A percentile compares a stretch with the other conserved stretches of the same genome.
Evolutionary conservation across 192 early-diverging fungal species (phyloP).

Genomic region (Mortierella hygrophila): DNA sequence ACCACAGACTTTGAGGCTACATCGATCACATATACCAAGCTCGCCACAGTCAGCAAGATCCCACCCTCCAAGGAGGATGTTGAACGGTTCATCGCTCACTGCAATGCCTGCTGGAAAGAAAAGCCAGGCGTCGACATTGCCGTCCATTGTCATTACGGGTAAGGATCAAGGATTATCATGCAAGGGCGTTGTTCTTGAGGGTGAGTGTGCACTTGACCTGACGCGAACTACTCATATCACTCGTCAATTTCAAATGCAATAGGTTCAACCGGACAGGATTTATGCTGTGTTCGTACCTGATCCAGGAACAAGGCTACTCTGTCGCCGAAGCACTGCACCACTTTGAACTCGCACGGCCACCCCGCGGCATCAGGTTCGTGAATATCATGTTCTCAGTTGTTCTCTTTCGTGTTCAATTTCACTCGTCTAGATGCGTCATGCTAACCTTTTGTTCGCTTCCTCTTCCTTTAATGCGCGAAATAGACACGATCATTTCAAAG

Average conservation of each 20-base stretch:
- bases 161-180: neutral
- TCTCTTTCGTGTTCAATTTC: neutral
- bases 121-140: constrained; percentile 66
- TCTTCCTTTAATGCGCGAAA: neutral
- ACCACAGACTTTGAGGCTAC: constrained; percentile 68
- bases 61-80: constrained; percentile 63
- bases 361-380: constrained; percentile 61
- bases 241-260: neutral
- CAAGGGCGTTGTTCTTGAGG: neutral
- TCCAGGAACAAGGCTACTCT: constrained; percentile 59
- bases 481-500: constrained; percentile 69
- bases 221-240: neutral
- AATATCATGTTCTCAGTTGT: neutral
- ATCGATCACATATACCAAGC: constrained; percentile 63
- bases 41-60: constrained; percentile 65
- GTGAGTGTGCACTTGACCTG: neutral
- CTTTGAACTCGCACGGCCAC: constrained; percentile 62
- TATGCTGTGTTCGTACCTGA: constrained; percentile 68
- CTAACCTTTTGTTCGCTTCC: neutral
- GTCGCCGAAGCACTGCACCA: constrained; percentile 62
- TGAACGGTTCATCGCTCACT: constrained; percentile 55
- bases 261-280: constrained; percentile 71
- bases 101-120: constrained; percentile 58
- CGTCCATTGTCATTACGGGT: constrained; percentile 73
- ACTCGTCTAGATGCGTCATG: neutral